Percentiles rank a stretch among this genome's conserved stretches.
Conservation (phyloP, 371 early-diverging fungal species). For the Lichtheimia ornata region DNA sequence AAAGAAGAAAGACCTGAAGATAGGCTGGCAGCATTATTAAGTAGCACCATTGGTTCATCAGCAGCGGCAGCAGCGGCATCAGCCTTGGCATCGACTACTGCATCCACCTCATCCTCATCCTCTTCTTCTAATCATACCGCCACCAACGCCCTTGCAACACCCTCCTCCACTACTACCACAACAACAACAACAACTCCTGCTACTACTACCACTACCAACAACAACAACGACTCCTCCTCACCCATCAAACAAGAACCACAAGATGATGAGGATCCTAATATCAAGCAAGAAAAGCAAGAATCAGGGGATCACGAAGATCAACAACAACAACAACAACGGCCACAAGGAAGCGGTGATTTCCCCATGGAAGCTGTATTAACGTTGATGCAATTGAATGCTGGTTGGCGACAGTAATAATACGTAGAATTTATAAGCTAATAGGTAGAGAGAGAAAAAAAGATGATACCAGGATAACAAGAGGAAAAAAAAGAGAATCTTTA, state of each 20-base stretch:
- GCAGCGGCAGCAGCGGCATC: slow-evolving; percentile 1
- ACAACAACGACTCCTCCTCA: background rate
- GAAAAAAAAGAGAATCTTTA: background rate
- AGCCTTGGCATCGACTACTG: background rate
- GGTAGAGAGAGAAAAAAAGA: background rate
- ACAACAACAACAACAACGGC: slow-evolving; percentile 15
- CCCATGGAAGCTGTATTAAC: slow-evolving; percentile 70
- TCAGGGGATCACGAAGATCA: slow-evolving; percentile 4
- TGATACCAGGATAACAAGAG: slow-evolving; percentile 1
- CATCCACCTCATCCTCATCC: background rate
- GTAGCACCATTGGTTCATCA: slow-evolving; percentile 9
- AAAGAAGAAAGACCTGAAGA: slow-evolving; percentile 22
- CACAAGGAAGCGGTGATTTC: slow-evolving; percentile 41
- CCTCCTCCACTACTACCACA: background rate
- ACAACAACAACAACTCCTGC: background rate
- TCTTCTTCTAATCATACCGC: background rate
- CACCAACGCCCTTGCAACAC: background rate
- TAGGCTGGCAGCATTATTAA: slow-evolving; percentile 11
- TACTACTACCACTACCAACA: background rate
- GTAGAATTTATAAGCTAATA: background rate
- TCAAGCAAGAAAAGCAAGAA: background rate
- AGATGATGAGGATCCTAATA: slow-evolving; percentile 1
- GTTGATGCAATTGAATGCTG: slow-evolving; percentile 63
- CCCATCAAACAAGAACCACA: slow-evolving; percentile 6
- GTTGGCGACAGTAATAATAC: slow-evolving; percentile 52